Evolutionary conservation across 306 rosid genomes (phyloP).

Genomic region (Cucurbita ficifolia): DNA sequence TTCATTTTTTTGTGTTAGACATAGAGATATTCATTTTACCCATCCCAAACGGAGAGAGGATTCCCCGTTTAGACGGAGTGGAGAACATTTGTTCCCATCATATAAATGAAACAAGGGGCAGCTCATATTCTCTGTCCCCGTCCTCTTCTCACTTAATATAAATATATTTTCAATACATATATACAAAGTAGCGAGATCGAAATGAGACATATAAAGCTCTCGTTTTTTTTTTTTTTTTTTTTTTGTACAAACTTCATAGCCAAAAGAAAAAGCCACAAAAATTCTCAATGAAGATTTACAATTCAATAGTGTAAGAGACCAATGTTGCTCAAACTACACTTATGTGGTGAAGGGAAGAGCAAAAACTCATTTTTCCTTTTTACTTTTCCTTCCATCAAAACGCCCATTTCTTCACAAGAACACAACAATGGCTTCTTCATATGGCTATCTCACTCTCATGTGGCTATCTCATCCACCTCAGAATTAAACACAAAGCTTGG

Average conservation of each 20-base stretch:
- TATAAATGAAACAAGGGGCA: no score
- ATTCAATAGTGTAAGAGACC: background rate
- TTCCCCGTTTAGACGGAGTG: no score
- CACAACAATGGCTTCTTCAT: background rate
- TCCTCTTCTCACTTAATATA: no score
- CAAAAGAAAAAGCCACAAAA: background rate
- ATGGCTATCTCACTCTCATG: background rate
- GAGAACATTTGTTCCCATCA: no score
- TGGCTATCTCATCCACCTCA: slow-evolving; percentile 48
- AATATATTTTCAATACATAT: no score
- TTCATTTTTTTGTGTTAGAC: no score
- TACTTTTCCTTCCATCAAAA: background rate
- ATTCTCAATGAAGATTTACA: background rate
- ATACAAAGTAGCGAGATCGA: no score
- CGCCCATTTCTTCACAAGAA: background rate
- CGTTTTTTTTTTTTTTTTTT: background rate
- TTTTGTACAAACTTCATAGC: background rate
- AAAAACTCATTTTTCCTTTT: background rate
- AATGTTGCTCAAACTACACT: background rate
- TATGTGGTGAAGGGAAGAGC: background rate
- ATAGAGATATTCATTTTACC: no score
- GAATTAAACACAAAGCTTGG: slow-evolving; percentile 90
- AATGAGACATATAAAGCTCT: background rate
- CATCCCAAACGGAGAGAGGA: no score
- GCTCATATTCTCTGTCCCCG: no score